Conservation (phyloP, 192 early-diverging fungal species). For the Coemansia sp. region DNA sequence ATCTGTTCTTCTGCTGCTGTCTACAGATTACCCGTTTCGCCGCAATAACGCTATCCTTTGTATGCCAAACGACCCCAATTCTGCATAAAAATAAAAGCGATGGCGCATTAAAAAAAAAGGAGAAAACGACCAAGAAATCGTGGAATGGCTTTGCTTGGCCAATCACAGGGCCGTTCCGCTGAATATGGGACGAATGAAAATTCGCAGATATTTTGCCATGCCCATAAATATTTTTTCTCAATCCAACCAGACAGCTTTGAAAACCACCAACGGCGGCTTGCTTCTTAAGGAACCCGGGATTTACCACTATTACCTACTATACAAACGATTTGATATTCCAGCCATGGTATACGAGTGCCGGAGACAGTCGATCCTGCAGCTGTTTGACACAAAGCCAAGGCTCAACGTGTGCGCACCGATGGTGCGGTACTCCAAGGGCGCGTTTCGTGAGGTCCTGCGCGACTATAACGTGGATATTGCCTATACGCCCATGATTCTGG, state of each 20-base stretch:
- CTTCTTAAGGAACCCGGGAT: too few relatives aligned
- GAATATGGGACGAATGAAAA: not conserved
- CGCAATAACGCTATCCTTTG: not conserved
- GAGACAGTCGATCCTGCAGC: conserved; percentile 50
- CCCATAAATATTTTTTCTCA: not conserved
- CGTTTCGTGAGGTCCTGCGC: conserved; percentile 85
- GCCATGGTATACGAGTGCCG: conserved; percentile 27
- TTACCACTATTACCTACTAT: too few relatives aligned
- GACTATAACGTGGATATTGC: conserved; percentile 83
- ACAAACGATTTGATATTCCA: not conserved
- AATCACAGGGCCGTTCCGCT: not conserved
- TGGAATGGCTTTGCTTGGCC: not conserved
- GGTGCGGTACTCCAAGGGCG: conserved; percentile 95
- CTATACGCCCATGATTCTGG: conserved; percentile 97
- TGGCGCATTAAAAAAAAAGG: not conserved
- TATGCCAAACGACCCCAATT: conserved; percentile 2
- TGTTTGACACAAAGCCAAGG: conserved; percentile 58
- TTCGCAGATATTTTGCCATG: not conserved
- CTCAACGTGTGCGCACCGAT: conserved; percentile 92
- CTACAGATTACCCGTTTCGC: not conserved
- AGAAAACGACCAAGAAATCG: not conserved
- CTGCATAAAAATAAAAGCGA: not conserved
- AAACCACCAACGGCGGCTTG: too few relatives aligned
- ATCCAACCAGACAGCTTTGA: not conserved
- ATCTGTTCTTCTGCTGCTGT: not conserved